Conservation (phyloP, 306 rosid genomes). For the Casuarina cunninghamiana region DNA sequence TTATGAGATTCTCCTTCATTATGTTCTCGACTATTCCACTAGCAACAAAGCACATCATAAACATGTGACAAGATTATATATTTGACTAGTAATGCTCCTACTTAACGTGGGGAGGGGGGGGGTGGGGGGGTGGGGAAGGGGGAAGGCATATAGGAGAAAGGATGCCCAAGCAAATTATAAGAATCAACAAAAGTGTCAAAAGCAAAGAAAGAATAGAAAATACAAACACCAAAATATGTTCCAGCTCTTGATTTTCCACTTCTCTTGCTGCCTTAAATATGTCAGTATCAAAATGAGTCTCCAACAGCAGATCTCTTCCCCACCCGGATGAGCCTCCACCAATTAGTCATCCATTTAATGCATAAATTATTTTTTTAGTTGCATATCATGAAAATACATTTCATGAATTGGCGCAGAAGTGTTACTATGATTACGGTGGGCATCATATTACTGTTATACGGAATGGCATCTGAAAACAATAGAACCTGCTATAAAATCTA, state of each 20-base stretch:
- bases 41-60: neutral
- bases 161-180: neutral
- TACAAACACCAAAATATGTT: neutral
- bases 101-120: neutral
- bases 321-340: no score
- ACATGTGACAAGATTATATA: neutral
- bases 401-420: no score
- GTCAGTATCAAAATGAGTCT: neutral
- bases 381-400: no score
- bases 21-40: neutral
- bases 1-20: neutral
- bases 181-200: neutral
- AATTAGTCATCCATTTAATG: no score
- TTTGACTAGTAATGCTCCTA: neutral
- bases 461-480: neutral
- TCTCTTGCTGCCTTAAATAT: neutral
- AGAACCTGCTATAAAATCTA: neutral
- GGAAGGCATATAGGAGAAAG: neutral
- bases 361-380: no score
- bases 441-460: neutral
- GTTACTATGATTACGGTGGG: neutral
- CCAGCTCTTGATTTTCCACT: neutral
- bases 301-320: no score
- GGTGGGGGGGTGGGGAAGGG: no score
- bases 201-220: neutral